A percentile compares a stretch with the other conserved stretches of the same genome.
Conservation (phyloP, 2,329 filamentous ascomycete genomes). For the Salinomyces thailandicus region DNA sequence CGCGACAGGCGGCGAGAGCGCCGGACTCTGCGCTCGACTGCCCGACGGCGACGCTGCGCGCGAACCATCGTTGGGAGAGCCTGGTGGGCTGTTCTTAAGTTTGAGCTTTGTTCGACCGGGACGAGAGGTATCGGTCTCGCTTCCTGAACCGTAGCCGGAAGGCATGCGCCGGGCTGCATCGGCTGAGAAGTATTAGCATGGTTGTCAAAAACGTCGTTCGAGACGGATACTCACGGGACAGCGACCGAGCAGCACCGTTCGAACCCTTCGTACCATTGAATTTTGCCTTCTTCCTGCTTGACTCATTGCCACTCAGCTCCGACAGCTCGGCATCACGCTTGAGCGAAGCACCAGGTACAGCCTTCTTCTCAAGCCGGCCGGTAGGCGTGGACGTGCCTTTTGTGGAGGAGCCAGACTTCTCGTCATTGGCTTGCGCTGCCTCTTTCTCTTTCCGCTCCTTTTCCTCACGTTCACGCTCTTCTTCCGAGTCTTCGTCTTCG, state of each 20-base stretch:
- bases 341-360: constrained; percentile 42
- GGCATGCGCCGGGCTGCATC: constrained; percentile 13
- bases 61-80: constrained; percentile 29
- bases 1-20: constrained; percentile 3
- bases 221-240: constrained; percentile 15
- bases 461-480: constrained; percentile 51
- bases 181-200: constrained; percentile 8
- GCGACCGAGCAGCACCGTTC: constrained; percentile 14
- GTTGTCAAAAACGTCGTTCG: constrained; percentile 4
- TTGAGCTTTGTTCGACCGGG: constrained; percentile 40
- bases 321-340: constrained; percentile 84
- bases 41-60: constrained; percentile 25
- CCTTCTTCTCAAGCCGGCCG: constrained; percentile 42
- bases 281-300: constrained; percentile 60
- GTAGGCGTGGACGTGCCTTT: constrained; percentile 63
- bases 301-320: constrained; percentile 87
- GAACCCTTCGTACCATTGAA: constrained; percentile 19
- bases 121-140: constrained; percentile 62
- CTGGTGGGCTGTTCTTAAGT: constrained; percentile 39
- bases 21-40: constrained; percentile 12
- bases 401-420: constrained; percentile 49
- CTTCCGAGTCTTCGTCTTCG: constrained; percentile 54
- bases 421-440: constrained; percentile 37
- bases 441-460: constrained; percentile 47
- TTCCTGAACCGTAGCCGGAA: constrained; percentile 47